Evolutionary conservation across 768 basidiomycete species (phyloP).

Genomic region (Trichaptum fuscoviolaceum): DNA sequence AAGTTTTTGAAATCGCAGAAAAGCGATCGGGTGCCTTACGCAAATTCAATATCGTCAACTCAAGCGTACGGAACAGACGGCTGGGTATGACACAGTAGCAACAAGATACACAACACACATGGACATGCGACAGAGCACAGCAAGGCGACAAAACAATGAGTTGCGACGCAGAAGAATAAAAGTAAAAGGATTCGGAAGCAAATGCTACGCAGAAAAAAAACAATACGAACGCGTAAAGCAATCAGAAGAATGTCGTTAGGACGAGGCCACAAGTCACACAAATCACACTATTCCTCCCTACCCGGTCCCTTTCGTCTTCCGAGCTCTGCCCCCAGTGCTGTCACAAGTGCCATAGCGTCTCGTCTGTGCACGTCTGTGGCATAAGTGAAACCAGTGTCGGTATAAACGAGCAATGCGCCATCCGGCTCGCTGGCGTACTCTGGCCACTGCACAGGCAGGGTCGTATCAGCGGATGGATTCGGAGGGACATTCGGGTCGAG

Average conservation of each 20-base stretch:
- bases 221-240: neutral
- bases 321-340: neutral
- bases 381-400: constrained; percentile 9
- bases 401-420: constrained; percentile 15
- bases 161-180: too few relatives aligned
- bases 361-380: neutral
- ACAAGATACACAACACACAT: constrained; percentile 1
- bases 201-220: neutral
- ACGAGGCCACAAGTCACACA: neutral
- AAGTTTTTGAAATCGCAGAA: neutral
- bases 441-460: constrained; percentile 18
- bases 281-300: neutral
- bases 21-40: neutral
- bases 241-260: neutral
- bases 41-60: neutral
- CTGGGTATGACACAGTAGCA: neutral
- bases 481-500: constrained; percentile 22
- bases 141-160: neutral
- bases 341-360: neutral
- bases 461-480: constrained; percentile 7
- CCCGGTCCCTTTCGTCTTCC: neutral
- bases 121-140: neutral
- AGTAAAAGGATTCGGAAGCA: neutral
- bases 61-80: neutral
- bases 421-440: constrained; percentile 13